A percentile compares a stretch with the other conserved stretches of the same genome.
phyloP scores from a whole-genome alignment of 345 rosid species.

The Eucalyptus erythrocorys region DNA sequence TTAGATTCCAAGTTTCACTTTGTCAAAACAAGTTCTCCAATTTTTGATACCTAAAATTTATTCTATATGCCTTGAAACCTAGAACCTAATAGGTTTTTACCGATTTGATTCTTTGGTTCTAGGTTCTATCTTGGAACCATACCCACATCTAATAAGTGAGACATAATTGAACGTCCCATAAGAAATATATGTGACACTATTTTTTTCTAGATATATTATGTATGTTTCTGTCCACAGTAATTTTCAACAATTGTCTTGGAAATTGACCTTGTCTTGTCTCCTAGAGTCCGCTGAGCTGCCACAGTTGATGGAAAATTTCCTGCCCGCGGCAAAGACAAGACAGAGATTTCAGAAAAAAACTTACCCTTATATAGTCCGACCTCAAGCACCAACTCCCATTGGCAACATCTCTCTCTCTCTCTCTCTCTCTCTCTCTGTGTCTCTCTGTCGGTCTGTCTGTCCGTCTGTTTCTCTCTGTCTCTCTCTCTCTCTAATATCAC shows the following conservation, averaged over 20 bases:
- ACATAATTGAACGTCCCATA: background rate
- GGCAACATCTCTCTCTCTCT: background rate
- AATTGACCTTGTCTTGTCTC: background rate
- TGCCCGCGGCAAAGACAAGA: background rate
- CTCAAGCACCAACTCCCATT: background rate
- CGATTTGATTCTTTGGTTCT: accelerated
- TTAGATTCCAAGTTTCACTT: no score
- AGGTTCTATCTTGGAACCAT: no score
- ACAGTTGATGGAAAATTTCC: background rate
- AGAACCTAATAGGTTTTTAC: no score
- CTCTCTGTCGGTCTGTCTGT: background rate
- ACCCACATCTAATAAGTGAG: background rate
- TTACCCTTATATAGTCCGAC: background rate
- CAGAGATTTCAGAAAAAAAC: background rate
- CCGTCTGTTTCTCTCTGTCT: background rate
- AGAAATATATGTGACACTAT: background rate
- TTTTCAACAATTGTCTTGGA: background rate
- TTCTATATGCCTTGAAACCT: no score
- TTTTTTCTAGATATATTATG: background rate
- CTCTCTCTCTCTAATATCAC: background rate
- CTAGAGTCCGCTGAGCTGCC: background rate
- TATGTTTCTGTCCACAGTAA: background rate
- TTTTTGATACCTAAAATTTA: no score
- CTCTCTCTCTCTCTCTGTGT: background rate
- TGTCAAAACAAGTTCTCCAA: accelerated